A percentile compares a stretch with the other conserved stretches of the same genome.
phyloP scores from a whole-genome alignment of 1,139 yeast genomes.

The Candida anutae region DNA sequence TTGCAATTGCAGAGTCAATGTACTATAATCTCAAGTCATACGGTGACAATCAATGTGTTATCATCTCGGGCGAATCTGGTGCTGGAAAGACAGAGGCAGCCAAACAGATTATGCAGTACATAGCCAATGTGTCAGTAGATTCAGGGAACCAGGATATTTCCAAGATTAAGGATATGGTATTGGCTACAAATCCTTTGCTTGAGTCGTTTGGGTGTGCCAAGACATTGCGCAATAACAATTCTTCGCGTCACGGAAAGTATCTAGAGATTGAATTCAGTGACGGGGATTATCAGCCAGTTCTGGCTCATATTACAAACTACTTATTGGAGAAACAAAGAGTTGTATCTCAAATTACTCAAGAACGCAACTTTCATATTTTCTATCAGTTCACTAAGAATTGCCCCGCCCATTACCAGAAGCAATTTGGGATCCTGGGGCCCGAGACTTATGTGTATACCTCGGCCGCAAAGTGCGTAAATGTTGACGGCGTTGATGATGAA shows the following conservation, averaged over 20 bases:
- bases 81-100: slow-evolving; percentile 99
- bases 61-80: slow-evolving; percentile 97
- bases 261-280: slow-evolving; percentile 83
- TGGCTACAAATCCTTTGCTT: slow-evolving; percentile 92
- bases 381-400: slow-evolving; percentile 94
- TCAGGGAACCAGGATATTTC: slow-evolving; percentile 42
- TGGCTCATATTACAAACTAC: slow-evolving; percentile 94
- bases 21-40: slow-evolving; percentile 92
- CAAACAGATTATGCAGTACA: slow-evolving; percentile 95
- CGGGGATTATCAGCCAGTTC: slow-evolving; percentile 72
- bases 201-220: slow-evolving; percentile 99
- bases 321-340: slow-evolving; percentile 92
- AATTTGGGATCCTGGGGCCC: slow-evolving; percentile 85
- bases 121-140: slow-evolving; percentile 68
- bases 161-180: slow-evolving; percentile 91
- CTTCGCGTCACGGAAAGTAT: slow-evolving; percentile 96
- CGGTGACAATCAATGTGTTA: slow-evolving; percentile 94
- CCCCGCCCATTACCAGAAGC: slow-evolving; percentile 73
- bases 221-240: slow-evolving; percentile 90
- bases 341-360: slow-evolving; percentile 85
- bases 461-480: slow-evolving; percentile 77
- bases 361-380: slow-evolving; percentile 94
- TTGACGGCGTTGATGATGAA: slow-evolving; percentile 78
- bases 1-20: slow-evolving; percentile 96
- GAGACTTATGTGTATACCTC: slow-evolving; percentile 89